Conservation (phyloP, 768 basidiomycete genomes). For the Calocera cornea region DNA sequence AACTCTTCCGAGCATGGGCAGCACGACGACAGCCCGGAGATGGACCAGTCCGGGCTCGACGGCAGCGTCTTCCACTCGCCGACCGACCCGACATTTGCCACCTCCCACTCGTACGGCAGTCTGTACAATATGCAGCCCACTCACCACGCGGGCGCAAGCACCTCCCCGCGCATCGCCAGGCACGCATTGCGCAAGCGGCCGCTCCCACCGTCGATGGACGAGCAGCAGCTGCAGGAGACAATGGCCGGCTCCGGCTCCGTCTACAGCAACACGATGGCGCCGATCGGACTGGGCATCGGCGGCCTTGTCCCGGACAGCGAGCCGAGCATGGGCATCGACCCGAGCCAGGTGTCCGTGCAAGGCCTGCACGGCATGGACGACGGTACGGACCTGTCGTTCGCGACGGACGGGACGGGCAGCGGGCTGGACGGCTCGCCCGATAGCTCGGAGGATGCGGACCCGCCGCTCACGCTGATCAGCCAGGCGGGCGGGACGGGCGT, state of each 20-base stretch:
- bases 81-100: background rate
- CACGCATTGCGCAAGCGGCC: background rate
- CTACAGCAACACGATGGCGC: background rate
- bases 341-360: background rate
- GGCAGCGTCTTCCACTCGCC: background rate
- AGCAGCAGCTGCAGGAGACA: background rate
- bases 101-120: background rate
- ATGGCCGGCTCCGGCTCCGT: background rate
- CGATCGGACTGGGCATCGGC: background rate
- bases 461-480: background rate
- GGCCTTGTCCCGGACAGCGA: background rate
- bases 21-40: background rate
- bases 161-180: background rate
- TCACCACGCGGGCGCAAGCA: background rate
- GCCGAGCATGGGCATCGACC: background rate
- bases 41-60: background rate
- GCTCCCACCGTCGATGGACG: background rate
- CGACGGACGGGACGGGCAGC: background rate
- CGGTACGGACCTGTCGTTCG: background rate
- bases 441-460: background rate
- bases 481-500: background rate
- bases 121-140: background rate
- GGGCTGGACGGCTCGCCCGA: background rate
- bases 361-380: background rate
- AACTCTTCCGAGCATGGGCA: constrained; percentile 35